phyloP scores from a whole-genome alignment of 129 eudicot genomes.

The Saposhnikovia divaricata region DNA sequence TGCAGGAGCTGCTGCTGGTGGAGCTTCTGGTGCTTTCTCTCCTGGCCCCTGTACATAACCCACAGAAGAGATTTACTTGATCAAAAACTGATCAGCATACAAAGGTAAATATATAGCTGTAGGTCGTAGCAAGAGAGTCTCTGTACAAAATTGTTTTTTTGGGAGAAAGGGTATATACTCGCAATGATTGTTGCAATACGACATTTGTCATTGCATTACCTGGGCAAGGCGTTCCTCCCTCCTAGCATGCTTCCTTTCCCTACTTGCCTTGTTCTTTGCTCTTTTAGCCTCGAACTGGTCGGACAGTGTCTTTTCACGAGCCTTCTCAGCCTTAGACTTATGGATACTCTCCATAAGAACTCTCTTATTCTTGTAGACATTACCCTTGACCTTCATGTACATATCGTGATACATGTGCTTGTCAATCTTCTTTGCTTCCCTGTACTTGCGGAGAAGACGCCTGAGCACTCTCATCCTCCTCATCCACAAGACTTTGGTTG shows the following conservation, averaged over 20 bases:
- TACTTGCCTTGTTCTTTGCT: constrained; percentile 66
- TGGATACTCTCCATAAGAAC: constrained; percentile 86
- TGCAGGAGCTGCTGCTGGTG: constrained; percentile 27
- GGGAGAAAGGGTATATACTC: background rate
- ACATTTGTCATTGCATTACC: constrained; percentile 19
- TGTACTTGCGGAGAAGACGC: constrained; percentile 71
- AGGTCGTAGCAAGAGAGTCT: background rate
- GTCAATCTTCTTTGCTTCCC: constrained; percentile 85
- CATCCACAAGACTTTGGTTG: constrained; percentile 83
- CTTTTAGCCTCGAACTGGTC: constrained; percentile 76
- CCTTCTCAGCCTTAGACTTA: constrained; percentile 87
- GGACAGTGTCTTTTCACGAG: constrained; percentile 79
- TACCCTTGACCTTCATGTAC: constrained; percentile 96
- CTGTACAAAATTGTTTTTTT: background rate
- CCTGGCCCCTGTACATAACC: constrained; percentile 36
- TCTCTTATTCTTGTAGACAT: constrained; percentile 78
- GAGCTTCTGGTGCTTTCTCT: constrained; percentile 36
- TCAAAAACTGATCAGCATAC: background rate
- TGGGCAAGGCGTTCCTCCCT: constrained; percentile 62
- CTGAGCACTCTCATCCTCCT: constrained; percentile 86
- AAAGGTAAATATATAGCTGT: background rate
- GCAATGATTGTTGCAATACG: background rate
- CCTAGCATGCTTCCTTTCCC: constrained; percentile 50
- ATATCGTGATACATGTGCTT: constrained; percentile 91
- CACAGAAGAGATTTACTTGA: background rate